These are phyloP conservation scores for Ceratobasidium sp. DNA, from an alignment of 1,284 basidiomycete species.

Conservation along the genomic window DNA sequence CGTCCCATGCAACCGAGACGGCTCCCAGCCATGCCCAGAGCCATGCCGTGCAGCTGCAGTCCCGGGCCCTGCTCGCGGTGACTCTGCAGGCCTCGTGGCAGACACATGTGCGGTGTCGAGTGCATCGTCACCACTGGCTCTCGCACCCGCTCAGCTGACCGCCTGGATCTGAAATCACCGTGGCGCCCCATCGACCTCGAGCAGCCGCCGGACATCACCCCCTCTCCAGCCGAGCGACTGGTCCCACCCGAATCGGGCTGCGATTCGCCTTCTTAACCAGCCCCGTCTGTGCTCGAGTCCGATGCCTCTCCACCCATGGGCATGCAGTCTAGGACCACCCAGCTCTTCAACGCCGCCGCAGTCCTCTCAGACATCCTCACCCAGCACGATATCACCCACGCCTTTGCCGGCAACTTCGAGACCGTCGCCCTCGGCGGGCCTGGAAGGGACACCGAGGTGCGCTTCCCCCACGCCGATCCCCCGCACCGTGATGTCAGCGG, in stretches of 20 bases:
- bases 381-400: slow-evolving; percentile 63
- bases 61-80: background rate
- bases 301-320: slow-evolving; percentile 38
- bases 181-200: slow-evolving; percentile 8
- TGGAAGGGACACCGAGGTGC: slow-evolving; percentile 42
- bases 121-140: background rate
- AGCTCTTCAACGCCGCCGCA: slow-evolving; percentile 68
- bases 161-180: background rate
- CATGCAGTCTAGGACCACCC: slow-evolving; percentile 66
- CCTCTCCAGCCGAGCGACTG: background rate
- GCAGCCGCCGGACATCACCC: slow-evolving; percentile 17
- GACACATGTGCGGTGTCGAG: no score
- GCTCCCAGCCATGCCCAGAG: no score
- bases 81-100: background rate
- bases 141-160: slow-evolving; percentile 13
- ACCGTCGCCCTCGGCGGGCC: slow-evolving; percentile 58
- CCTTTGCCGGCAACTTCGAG: slow-evolving; percentile 70
- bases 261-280: slow-evolving; percentile 15
- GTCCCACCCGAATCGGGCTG: background rate
- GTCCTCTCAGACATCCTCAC: slow-evolving; percentile 64
- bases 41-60: no score
- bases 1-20: background rate
- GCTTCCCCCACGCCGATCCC: slow-evolving; percentile 36
- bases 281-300: background rate
- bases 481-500: slow-evolving; percentile 24